Percentiles rank a stretch among this genome's conserved stretches.
Evolutionary conservation across 345 rosid genomes (phyloP).

Genomic region (Barbarea vulgaris): DNA sequence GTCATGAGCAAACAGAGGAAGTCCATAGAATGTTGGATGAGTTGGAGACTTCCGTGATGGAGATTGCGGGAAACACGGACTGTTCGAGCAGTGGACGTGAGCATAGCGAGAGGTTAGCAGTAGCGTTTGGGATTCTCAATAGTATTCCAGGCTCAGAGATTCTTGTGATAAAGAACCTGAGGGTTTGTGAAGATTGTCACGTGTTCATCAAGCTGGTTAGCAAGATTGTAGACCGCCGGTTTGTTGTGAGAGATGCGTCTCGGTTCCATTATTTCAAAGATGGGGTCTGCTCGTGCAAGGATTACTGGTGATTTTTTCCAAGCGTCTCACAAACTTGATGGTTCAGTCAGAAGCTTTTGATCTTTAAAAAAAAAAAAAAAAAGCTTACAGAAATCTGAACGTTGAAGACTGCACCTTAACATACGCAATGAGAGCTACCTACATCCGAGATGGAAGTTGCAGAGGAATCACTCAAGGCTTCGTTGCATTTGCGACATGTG

Average conservation of each 20-base stretch:
- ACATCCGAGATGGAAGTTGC: conserved; percentile 65
- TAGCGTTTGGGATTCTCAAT: conserved; percentile 65
- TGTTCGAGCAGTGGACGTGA: conserved; percentile 31
- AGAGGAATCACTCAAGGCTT: conserved; percentile 49
- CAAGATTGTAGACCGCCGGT: conserved; percentile 51
- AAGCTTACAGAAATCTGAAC: too few relatives aligned
- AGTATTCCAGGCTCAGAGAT: conserved; percentile 56
- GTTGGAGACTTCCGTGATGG: conserved; percentile 50
- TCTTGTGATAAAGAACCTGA: conserved; percentile 77
- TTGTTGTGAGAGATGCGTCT: too few relatives aligned
- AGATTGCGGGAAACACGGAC: conserved; percentile 34
- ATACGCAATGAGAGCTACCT: too few relatives aligned
- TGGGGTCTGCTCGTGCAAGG: too few relatives aligned
- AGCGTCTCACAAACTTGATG: too few relatives aligned
- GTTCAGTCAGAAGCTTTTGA: too few relatives aligned
- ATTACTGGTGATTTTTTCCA: too few relatives aligned
- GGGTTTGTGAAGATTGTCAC: conserved; percentile 66
- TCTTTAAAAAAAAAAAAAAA: too few relatives aligned
- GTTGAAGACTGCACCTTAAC: too few relatives aligned
- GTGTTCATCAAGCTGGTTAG: conserved; percentile 72
- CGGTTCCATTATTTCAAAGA: too few relatives aligned
- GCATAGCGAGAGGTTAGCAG: conserved; percentile 80
- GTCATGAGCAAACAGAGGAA: conserved; percentile 49
- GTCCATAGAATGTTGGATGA: conserved; percentile 56
- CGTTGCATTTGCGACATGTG: conserved; percentile 40